These are phyloP conservation scores for Clavispora fructus DNA, from an alignment of 805 yeast genomes.

Conservation along the genomic window DNA sequence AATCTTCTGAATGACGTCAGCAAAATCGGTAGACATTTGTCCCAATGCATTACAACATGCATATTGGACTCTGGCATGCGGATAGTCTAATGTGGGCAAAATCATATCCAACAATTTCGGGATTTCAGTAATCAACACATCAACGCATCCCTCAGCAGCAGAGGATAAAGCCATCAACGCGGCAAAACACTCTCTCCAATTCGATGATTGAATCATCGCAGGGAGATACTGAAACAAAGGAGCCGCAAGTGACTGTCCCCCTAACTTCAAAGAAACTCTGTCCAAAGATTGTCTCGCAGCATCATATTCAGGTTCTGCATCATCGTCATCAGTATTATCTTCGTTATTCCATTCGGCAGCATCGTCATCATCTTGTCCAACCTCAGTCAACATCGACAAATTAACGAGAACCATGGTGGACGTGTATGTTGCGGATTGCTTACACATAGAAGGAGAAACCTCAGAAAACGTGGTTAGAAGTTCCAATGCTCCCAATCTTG, in stretches of 20 bases:
- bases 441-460: conserved; percentile 93
- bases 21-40: conserved; percentile 94
- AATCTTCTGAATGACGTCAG: conserved; percentile 78
- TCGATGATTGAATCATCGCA: conserved; percentile 64
- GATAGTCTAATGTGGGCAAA: conserved; percentile 77
- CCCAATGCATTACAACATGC: conserved; percentile 97
- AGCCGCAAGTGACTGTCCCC: conserved; percentile 77
- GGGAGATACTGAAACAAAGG: conserved; percentile 86
- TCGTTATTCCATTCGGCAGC: conserved; percentile 83
- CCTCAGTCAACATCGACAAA: conserved; percentile 84
- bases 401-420: conserved; percentile 67
- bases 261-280: conserved; percentile 77
- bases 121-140: conserved; percentile 75
- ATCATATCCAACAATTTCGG: conserved; percentile 80
- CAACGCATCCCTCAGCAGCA: conserved; percentile 96
- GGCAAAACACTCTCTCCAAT: conserved; percentile 96
- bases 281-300: conserved; percentile 95
- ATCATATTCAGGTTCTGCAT: conserved; percentile 77
- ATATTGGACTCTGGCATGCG: conserved; percentile 92
- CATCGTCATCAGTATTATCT: conserved; percentile 69
- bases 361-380: conserved; percentile 83
- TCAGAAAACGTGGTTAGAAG: conserved; percentile 87
- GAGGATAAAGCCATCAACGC: conserved; percentile 95
- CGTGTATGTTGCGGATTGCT: conserved; percentile 66
- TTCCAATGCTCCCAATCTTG: conserved; percentile 86